A percentile compares a stretch with the other conserved stretches of the same genome.
These are phyloP conservation scores for Cetradonia linearis DNA, from an alignment of 495 filamentous ascomycete species.

Conservation along the genomic window DNA sequence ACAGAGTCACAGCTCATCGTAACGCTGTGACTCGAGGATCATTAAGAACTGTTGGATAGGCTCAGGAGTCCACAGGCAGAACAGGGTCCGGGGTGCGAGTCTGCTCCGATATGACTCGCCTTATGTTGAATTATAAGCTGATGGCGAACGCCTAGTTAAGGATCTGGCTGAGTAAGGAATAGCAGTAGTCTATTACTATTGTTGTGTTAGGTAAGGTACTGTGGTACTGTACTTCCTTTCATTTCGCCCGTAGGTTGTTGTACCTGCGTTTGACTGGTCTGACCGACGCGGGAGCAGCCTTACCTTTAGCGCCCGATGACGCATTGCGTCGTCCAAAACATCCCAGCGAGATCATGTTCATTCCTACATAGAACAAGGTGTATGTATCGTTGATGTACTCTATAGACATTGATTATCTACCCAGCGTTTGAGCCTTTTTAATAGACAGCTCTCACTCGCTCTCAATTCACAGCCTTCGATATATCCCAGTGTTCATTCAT, in stretches of 20 bases:
- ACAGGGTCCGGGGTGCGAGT: no score
- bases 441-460: no score
- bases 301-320: conserved; percentile 7
- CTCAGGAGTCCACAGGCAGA: neutral
- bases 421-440: no score
- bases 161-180: neutral
- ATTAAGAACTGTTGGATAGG: neutral
- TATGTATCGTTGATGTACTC: no score
- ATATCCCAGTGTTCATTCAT: no score
- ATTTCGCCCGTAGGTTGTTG: neutral
- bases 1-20: neutral
- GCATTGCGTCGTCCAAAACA: neutral
- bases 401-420: no score
- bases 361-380: no score
- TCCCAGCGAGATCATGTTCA: neutral
- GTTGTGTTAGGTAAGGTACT: neutral
- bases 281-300: conserved; percentile 14
- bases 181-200: no score
- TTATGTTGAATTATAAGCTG: neutral
- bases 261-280: conserved; percentile 14
- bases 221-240: neutral
- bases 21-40: neutral
- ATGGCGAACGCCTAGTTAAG: neutral
- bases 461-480: no score
- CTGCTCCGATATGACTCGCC: neutral